Evolutionary conservation across 106 monocot genomes (phyloP).

Genomic region (Dioscorea dumetorum): DNA sequence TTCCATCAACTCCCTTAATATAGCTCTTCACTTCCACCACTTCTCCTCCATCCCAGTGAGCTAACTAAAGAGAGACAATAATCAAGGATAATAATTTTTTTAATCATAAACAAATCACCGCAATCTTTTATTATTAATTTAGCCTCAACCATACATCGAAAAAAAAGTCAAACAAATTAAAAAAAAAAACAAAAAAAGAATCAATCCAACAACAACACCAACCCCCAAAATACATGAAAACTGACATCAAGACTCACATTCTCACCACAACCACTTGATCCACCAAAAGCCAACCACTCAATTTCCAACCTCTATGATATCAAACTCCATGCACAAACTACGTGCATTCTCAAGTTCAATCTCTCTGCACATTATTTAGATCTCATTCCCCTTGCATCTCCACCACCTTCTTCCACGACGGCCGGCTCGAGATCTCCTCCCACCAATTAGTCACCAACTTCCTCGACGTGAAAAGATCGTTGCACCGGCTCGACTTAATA

Average conservation of each 20-base stretch:
- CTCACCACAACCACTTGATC: background rate
- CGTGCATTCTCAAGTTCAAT: background rate
- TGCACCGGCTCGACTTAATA: constrained; percentile 6
- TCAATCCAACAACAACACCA: background rate
- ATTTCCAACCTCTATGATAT: too few species aligned
- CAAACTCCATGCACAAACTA: too few species aligned
- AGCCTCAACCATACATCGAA: too few species aligned
- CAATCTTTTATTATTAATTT: too few species aligned
- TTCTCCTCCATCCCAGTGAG: too few species aligned
- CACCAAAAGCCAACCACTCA: background rate
- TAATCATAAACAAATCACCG: too few species aligned
- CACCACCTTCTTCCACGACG: constrained; percentile 57
- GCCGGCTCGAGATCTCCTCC: constrained; percentile 36
- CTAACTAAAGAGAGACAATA: too few species aligned
- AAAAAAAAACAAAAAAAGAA: background rate
- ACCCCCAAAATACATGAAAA: background rate
- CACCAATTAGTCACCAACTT: constrained; percentile 55
- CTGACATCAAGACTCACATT: background rate
- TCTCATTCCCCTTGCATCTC: constrained; percentile 17
- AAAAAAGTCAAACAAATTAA: too few species aligned
- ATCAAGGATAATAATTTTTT: too few species aligned
- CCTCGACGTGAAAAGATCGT: constrained; percentile 18
- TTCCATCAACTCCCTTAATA: too few species aligned
- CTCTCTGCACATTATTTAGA: background rate
- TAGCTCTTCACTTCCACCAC: too few species aligned